Evolutionary conservation across 2,329 filamentous ascomycete genomes (phyloP).

Genomic region (Dissoconium aciculare): DNA sequence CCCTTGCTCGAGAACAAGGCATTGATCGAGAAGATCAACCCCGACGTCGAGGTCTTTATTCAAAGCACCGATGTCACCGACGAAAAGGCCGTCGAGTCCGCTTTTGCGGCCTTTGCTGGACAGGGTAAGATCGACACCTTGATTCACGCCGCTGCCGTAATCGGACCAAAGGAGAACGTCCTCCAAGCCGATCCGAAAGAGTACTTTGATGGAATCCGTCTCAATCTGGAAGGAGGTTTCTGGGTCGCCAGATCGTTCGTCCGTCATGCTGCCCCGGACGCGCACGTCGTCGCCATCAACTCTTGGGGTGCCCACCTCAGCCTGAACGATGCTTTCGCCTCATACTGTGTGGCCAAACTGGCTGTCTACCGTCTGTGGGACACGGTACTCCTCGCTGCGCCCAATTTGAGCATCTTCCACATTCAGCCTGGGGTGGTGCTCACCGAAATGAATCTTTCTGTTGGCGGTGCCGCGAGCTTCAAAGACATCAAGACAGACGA

Average conservation of each 20-base stretch:
- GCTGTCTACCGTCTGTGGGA: constrained; percentile 26
- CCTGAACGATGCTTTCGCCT: constrained; percentile 9
- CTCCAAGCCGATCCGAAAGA: background rate
- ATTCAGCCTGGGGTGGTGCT: constrained; percentile 30
- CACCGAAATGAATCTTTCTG: constrained; percentile 23
- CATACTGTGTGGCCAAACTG: constrained; percentile 26
- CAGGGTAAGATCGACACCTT: constrained; percentile 2
- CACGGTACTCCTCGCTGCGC: constrained; percentile 25
- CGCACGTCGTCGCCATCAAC: constrained; percentile 13
- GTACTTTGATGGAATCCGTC: background rate
- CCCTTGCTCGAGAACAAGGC: constrained; percentile 2
- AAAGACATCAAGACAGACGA: too few species aligned
- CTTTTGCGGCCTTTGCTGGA: too few species aligned
- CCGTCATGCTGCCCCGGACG: constrained; percentile 4
- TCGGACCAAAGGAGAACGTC: background rate
- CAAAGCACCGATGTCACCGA: constrained; percentile 1
- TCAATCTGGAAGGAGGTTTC: constrained; percentile 24
- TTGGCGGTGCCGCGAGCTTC: constrained; percentile 5
- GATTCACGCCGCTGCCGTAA: background rate
- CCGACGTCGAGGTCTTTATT: background rate
- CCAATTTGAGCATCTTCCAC: constrained; percentile 24
- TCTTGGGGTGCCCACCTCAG: constrained; percentile 8
- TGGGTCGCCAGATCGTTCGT: constrained; percentile 17
- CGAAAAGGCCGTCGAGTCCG: too few species aligned
- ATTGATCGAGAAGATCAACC: background rate